Percentiles rank a stretch among this genome's conserved stretches.
These are phyloP conservation scores for Rubia peregrina DNA, from an alignment of 305 asterid genomes.

Conservation along the genomic window DNA sequence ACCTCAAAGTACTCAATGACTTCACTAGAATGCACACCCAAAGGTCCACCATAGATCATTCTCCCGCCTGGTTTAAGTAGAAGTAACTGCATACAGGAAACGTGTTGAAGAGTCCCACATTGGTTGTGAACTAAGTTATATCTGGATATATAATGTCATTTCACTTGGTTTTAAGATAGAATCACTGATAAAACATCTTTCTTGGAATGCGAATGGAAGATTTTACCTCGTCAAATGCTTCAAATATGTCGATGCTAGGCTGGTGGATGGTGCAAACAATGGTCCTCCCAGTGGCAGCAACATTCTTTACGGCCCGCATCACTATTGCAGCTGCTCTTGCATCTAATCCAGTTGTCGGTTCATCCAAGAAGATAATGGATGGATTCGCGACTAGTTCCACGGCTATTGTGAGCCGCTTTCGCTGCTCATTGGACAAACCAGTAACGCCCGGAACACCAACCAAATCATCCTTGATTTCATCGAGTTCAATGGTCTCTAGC, in stretches of 20 bases:
- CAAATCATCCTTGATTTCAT: slow-evolving; percentile 47
- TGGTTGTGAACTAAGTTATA: too few relatives aligned
- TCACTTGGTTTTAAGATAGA: too few relatives aligned
- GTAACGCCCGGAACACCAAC: slow-evolving; percentile 65
- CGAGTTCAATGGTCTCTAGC: slow-evolving; percentile 71
- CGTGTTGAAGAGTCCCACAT: too few relatives aligned
- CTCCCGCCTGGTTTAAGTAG: slow-evolving; percentile 76
- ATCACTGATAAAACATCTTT: too few relatives aligned
- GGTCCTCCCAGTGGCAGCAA: slow-evolving; percentile 70
- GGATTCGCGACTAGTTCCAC: slow-evolving; percentile 82
- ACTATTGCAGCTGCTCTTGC: slow-evolving; percentile 82
- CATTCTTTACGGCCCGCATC: slow-evolving; percentile 68
- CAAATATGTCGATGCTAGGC: slow-evolving; percentile 76
- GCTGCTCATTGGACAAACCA: slow-evolving; percentile 76
- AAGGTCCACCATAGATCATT: slow-evolving; percentile 65
- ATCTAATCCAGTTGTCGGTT: slow-evolving; percentile 76
- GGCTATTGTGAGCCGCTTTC: slow-evolving; percentile 73
- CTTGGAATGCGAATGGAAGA: too few relatives aligned
- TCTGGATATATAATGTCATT: too few relatives aligned
- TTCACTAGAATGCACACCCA: slow-evolving; percentile 52
- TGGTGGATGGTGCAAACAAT: slow-evolving; percentile 85
- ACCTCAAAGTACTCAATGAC: slow-evolving; percentile 81
- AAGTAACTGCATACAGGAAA: slow-evolving; percentile 37
- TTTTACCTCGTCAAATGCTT: slow-evolving; percentile 73
- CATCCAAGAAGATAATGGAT: slow-evolving; percentile 72